Conservation (phyloP, 2,329 filamentous ascomycete species). For the Teratosphaeria viscida region DNA sequence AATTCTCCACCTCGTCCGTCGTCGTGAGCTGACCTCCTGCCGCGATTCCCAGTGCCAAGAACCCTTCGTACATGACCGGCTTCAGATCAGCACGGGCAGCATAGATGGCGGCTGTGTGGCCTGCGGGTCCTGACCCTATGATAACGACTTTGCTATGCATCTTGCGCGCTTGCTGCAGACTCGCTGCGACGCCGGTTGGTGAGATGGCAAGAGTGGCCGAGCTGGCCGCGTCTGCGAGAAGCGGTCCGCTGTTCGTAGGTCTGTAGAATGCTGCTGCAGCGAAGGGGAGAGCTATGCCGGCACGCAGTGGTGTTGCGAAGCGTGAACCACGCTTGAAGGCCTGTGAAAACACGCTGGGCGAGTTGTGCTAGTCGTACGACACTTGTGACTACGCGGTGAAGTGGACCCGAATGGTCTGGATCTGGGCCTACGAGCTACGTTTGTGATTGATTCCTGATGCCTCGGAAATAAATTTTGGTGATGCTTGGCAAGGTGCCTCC, state of each 20-base stretch:
- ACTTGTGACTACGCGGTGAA: neutral
- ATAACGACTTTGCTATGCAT: slow-evolving; percentile 91
- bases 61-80: slow-evolving; percentile 93
- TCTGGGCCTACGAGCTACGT: neutral
- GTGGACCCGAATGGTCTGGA: neutral
- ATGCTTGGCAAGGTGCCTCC: neutral
- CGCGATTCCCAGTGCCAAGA: slow-evolving; percentile 93
- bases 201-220: slow-evolving; percentile 1
- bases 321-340: slow-evolving; percentile 42
- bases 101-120: slow-evolving; percentile 95
- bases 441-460: neutral
- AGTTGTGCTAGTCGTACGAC: neutral
- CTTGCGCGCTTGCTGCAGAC: slow-evolving; percentile 37
- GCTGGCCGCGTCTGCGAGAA: slow-evolving; percentile 27
- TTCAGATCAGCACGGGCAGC: slow-evolving; percentile 88
- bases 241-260: slow-evolving; percentile 30
- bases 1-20: slow-evolving; percentile 98
- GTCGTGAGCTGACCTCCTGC: slow-evolving; percentile 95
- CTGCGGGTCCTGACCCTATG: slow-evolving; percentile 77
- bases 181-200: slow-evolving; percentile 5
- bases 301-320: slow-evolving; percentile 59
- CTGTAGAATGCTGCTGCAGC: slow-evolving; percentile 58
- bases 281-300: slow-evolving; percentile 61
- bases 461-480: neutral
- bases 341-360: slow-evolving; percentile 88